Evolutionary conservation across 2,329 filamentous ascomycete genomes (phyloP).

Genomic region (Beauveria australis): DNA sequence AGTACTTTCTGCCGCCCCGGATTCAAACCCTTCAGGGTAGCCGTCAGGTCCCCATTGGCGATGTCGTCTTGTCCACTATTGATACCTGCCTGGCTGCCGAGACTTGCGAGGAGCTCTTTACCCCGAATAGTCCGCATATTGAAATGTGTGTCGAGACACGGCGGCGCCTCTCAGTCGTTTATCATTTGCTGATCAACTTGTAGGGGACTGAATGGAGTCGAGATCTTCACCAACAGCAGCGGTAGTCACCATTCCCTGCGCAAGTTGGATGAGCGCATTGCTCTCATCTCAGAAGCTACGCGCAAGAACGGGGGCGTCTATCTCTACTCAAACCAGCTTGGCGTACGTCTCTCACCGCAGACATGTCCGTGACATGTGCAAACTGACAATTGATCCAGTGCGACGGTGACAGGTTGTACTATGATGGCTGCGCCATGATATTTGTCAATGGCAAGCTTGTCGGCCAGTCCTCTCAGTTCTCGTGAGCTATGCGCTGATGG

Average conservation of each 20-base stretch:
- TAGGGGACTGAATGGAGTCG: slow-evolving; percentile 56
- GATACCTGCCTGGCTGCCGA: slow-evolving; percentile 33
- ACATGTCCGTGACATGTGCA: not conserved
- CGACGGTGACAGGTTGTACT: slow-evolving; percentile 46
- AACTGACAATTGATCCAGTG: not conserved
- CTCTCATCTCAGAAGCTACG: slow-evolving; percentile 59
- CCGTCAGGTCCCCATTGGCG: slow-evolving; percentile 31
- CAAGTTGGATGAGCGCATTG: slow-evolving; percentile 56
- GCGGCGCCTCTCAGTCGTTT: slow-evolving; percentile 7
- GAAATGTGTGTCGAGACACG: slow-evolving; percentile 29
- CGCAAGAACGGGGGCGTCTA: slow-evolving; percentile 53
- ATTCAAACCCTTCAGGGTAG: slow-evolving; percentile 24
- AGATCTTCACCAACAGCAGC: slow-evolving; percentile 63
- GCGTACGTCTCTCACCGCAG: not conserved
- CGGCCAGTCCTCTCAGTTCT: slow-evolving; percentile 56
- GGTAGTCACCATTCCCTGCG: slow-evolving; percentile 54
- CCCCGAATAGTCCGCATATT: slow-evolving; percentile 36
- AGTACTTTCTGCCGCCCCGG: slow-evolving; percentile 28
- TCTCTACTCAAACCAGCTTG: slow-evolving; percentile 27
- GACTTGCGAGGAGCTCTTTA: slow-evolving; percentile 32
- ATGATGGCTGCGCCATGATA: slow-evolving; percentile 57
- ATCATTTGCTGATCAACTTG: slow-evolving; percentile 6
- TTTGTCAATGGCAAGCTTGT: slow-evolving; percentile 55
- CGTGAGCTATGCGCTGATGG: slow-evolving; percentile 33
- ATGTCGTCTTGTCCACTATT: slow-evolving; percentile 28